Evolutionary conservation across 2,329 filamentous ascomycete genomes (phyloP).

Genomic region (Monilinia aucupariae): DNA sequence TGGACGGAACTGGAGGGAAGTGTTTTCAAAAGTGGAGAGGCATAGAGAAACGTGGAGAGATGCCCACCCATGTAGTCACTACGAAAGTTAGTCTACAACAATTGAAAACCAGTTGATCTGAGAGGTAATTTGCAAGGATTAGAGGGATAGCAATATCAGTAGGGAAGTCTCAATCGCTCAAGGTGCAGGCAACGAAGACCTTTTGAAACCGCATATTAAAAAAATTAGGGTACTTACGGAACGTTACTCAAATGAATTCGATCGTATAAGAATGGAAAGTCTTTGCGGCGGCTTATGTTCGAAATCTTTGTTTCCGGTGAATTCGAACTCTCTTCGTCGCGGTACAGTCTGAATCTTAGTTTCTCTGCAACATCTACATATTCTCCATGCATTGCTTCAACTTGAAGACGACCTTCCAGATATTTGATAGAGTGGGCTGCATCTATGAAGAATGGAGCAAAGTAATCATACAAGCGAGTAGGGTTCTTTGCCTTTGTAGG

Average conservation of each 20-base stretch:
- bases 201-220: not conserved
- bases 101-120: not conserved
- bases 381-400: slow-evolving; percentile 20
- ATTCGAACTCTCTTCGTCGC: not conserved
- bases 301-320: not conserved
- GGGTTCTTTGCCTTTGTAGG: not conserved
- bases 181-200: not conserved
- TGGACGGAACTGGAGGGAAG: not conserved
- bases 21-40: slow-evolving; percentile 15
- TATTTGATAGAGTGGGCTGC: slow-evolving; percentile 18
- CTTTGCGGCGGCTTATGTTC: slow-evolving; percentile 5
- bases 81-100: not conserved
- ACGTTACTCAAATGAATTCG: slow-evolving; percentile 23
- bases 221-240: slow-evolving; percentile 17
- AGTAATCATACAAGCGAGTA: slow-evolving; percentile 20
- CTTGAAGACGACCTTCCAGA: slow-evolving; percentile 17
- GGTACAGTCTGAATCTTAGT: slow-evolving; percentile 18
- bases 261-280: slow-evolving; percentile 19
- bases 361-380: slow-evolving; percentile 23
- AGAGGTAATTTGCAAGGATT: not conserved
- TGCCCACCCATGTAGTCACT: slow-evolving; percentile 20
- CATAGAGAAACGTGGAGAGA: slow-evolving; percentile 18
- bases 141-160: not conserved
- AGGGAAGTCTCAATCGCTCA: not conserved
- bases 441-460: slow-evolving; percentile 20